Percentiles rank a stretch among this genome's conserved stretches.
Evolutionary conservation across 176 grass and related monocot genomes (phyloP).

Genomic region (Triticum dicoccoides): DNA sequence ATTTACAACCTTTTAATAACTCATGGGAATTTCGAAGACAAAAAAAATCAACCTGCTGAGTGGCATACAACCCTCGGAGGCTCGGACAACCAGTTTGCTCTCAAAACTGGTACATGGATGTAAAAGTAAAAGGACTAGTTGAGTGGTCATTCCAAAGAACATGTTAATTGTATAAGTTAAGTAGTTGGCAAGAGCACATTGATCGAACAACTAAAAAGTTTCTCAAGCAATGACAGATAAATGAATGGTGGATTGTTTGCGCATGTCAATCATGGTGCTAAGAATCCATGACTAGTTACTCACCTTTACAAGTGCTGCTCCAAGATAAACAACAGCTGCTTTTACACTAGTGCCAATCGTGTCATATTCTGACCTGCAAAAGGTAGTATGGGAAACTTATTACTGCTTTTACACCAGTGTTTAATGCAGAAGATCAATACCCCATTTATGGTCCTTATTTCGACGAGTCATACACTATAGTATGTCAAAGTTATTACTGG

Average conservation of each 20-base stretch:
- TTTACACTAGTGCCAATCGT: constrained; percentile 92
- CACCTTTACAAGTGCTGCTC: constrained; percentile 93
- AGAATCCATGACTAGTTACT: constrained; percentile 4
- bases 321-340: constrained; percentile 86
- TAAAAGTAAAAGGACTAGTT: background rate
- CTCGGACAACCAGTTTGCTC: background rate
- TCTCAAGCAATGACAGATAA: background rate
- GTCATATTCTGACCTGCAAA: constrained; percentile 92
- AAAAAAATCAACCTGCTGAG: background rate
- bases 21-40: background rate
- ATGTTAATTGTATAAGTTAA: constrained; percentile 2
- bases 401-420: background rate
- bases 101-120: background rate
- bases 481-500: background rate
- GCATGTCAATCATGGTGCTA: background rate
- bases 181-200: background rate
- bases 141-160: background rate
- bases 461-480: background rate
- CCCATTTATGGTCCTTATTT: background rate
- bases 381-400: background rate
- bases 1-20: background rate
- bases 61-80: background rate
- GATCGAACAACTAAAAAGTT: background rate
- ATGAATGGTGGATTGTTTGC: background rate
- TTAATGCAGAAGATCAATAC: background rate